These are phyloP conservation scores for Colletotrichum sp. DNA, from an alignment of 2,329 filamentous ascomycete species.

Conservation along the genomic window DNA sequence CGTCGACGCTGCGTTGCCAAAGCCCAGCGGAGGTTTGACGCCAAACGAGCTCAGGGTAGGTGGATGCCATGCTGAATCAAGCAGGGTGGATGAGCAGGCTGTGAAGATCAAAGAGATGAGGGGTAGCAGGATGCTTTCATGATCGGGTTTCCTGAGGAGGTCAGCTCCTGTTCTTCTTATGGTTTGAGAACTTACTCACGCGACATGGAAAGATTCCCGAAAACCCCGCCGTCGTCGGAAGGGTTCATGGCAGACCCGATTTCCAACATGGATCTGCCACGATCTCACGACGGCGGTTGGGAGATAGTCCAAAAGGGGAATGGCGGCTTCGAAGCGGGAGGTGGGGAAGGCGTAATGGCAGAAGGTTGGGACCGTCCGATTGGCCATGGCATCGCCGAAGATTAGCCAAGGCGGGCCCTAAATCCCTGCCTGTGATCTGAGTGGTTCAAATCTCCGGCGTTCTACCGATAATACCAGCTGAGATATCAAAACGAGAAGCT, in stretches of 20 bases:
- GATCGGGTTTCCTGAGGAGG: not conserved
- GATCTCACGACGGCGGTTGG: not conserved
- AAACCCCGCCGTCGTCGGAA: not conserved
- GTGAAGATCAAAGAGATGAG: not conserved
- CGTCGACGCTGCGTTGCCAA: slow-evolving; percentile 42
- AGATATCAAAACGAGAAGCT: no score
- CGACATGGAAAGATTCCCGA: not conserved
- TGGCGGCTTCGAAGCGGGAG: not conserved
- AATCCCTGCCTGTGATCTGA: no score
- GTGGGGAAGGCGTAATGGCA: no score
- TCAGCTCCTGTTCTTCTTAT: not conserved
- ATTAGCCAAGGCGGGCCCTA: not conserved
- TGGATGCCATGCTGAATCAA: not conserved
- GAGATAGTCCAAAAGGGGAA: not conserved
- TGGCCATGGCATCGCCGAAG: not conserved
- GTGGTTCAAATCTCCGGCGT: no score
- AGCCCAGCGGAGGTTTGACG: slow-evolving; percentile 25
- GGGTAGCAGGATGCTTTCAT: not conserved
- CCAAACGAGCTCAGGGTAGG: slow-evolving; percentile 26
- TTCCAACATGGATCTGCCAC: not conserved
- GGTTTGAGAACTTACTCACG: not conserved
- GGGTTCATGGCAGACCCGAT: not conserved
- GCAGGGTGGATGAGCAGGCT: not conserved
- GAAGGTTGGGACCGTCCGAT: no score
- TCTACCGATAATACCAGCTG: no score